Base-by-base conservation (phyloP, 805 yeast species). In the Candida koratica region DNA sequence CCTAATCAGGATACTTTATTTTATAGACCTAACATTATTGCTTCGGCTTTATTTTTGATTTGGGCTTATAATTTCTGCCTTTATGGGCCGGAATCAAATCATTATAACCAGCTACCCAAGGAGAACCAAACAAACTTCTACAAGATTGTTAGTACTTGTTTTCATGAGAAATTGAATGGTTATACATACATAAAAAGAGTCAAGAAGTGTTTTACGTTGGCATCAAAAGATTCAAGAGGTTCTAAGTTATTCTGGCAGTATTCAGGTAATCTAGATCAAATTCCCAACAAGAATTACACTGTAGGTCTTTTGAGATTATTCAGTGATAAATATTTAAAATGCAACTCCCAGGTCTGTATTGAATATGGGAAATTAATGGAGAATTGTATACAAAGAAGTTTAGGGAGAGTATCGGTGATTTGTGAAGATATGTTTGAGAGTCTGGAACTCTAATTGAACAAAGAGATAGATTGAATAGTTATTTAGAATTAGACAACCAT, bases 291-390 rank as follows among this genome's bases (percentile, higher is more conserved):
- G 46, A 67, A 75, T 38, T 60, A 69, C 34, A 58, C 76, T 20
- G 69, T 73, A 6, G 88, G 88, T 1, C 51, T 81, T 29, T 52
- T 79, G 44, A 58, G 58, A 27, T 49, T 69, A 42, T 61, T 75
- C 32, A 64, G 71, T 4, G 52, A 53, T 15, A 33, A 35, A 10
- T 48, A 38, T 36, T 49, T 49, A 17, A 52, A 53, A 9, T 64
- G 73, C 35, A 68, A 70, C 34, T 79, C 79, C 72, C 73, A 74
- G 26, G 57, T 77, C 28, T 77, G 77, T 13, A 60, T 64, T 31
- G 86, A 79, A 47, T 65, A 73, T 42, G 70, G 78, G 1, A 65
- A 66, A 38, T 54, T 79, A 41, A 54, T 79, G 28, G 57, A 62
- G 28, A 73, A 76, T 44, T 77, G 82, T 52, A 63, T 68, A 22